phyloP scores from a whole-genome alignment of 2,329 filamentous ascomycete species.

The Seiridium unicorne region DNA sequence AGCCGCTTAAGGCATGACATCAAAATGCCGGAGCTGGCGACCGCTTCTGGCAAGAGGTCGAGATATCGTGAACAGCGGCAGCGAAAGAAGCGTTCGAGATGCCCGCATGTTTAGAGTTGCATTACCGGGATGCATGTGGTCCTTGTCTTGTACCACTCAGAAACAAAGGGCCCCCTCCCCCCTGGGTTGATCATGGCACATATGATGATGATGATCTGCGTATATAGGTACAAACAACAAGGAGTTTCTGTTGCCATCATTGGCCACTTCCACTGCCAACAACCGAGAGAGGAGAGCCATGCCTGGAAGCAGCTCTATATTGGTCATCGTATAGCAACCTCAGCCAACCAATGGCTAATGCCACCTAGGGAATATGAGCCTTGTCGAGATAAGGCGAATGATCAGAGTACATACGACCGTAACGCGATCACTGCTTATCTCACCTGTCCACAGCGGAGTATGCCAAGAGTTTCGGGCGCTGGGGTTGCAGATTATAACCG shows the following conservation, averaged over 20 bases:
- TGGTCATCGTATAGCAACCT: too few species aligned
- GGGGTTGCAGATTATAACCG: too few species aligned
- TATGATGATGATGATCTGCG: not conserved
- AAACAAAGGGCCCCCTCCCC: not conserved
- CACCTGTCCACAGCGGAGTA: too few species aligned
- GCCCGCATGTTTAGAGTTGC: conserved; percentile 7
- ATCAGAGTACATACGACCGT: too few species aligned
- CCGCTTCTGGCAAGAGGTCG: conserved; percentile 6
- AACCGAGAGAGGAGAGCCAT: too few species aligned
- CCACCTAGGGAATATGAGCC: too few species aligned
- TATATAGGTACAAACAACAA: not conserved
- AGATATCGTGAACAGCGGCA: not conserved
- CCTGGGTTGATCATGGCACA: not conserved
- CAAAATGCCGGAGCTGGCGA: conserved; percentile 7
- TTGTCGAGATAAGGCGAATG: too few species aligned
- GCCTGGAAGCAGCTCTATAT: too few species aligned
- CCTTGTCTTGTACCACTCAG: not conserved
- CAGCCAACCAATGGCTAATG: too few species aligned
- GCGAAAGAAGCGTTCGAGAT: conserved; percentile 7
- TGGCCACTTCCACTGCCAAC: not conserved
- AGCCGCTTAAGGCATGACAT: conserved; percentile 10
- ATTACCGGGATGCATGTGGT: conserved; percentile 7
- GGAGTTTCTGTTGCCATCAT: not conserved
- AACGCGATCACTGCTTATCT: too few species aligned
- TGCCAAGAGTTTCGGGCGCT: too few species aligned